Percentiles rank a stretch among this genome's conserved stretches.
Conservation (phyloP, 2,329 filamentous ascomycete species). For the Talaromyces sp. region DNA sequence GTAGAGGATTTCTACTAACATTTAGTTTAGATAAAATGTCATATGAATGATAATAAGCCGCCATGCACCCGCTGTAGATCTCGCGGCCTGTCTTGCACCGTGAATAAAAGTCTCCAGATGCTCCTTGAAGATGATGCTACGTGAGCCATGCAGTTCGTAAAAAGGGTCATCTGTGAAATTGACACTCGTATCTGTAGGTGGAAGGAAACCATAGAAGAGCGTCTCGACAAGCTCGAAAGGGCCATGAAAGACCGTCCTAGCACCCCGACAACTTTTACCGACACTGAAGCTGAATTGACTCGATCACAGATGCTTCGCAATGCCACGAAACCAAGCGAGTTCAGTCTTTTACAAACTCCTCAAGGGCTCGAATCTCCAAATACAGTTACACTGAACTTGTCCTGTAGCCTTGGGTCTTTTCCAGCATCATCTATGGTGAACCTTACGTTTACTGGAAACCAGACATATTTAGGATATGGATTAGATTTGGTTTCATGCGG, state of each 20-base stretch:
- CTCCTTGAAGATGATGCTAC: constrained; percentile 36
- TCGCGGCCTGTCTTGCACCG: constrained; percentile 34
- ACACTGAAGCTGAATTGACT: neutral
- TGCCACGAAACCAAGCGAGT: neutral
- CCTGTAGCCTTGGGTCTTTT: neutral
- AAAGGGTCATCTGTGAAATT: too few relatives aligned
- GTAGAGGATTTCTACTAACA: neutral
- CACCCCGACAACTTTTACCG: neutral
- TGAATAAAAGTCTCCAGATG: constrained; percentile 40
- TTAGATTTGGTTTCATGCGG: neutral
- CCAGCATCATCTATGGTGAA: constrained; percentile 24
- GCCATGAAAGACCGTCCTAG: neutral
- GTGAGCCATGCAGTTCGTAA: constrained; percentile 9
- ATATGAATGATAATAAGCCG: constrained; percentile 33
- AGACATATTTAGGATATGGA: neutral
- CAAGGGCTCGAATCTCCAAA: neutral
- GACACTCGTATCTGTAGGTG: neutral
- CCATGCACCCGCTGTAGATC: constrained; percentile 39
- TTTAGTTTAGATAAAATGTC: constrained; percentile 32
- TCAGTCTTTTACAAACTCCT: neutral
- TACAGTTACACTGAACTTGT: neutral
- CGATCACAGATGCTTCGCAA: neutral
- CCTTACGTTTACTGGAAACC: neutral
- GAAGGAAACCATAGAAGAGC: neutral
- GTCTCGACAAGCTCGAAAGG: neutral